Conservation (phyloP, 2,329 filamentous ascomycete species). For the Aschersonia sp. region DNA sequence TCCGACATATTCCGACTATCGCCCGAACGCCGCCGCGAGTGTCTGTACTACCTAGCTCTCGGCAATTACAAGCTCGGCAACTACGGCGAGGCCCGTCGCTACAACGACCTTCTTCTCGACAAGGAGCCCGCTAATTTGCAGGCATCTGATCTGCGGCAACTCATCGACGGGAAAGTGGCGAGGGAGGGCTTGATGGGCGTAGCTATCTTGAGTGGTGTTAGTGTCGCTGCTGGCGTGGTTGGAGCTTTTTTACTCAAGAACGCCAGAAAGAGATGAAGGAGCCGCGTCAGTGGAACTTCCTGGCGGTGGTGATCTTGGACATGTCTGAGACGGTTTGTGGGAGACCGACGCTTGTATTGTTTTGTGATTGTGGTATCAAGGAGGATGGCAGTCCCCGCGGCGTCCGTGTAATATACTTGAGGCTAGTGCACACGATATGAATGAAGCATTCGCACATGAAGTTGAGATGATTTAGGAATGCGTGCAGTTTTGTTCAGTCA, state of each 20-base stretch:
- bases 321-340: no score
- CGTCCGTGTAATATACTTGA: no score
- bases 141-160: conserved; percentile 66
- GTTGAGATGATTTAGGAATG: no score
- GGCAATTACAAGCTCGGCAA: conserved; percentile 98
- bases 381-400: no score
- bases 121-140: conserved; percentile 88
- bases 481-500: no score
- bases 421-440: no score
- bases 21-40: conserved; percentile 88
- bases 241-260: conserved; percentile 77
- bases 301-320: no score
- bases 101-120: conserved; percentile 85
- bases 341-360: no score
- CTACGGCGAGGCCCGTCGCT: conserved; percentile 85
- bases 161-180: conserved; percentile 94
- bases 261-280: conserved; percentile 39
- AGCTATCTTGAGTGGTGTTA: conserved; percentile 85
- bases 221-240: conserved; percentile 84
- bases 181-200: conserved; percentile 90
- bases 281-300: neutral
- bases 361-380: no score
- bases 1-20: conserved; percentile 93
- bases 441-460: no score
- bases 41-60: conserved; percentile 92